A percentile compares a stretch with the other conserved stretches of the same genome.
These are phyloP conservation scores for Hanseniaspora sp. DNA, from an alignment of 1,139 yeast genomes.

Conservation along the genomic window DNA sequence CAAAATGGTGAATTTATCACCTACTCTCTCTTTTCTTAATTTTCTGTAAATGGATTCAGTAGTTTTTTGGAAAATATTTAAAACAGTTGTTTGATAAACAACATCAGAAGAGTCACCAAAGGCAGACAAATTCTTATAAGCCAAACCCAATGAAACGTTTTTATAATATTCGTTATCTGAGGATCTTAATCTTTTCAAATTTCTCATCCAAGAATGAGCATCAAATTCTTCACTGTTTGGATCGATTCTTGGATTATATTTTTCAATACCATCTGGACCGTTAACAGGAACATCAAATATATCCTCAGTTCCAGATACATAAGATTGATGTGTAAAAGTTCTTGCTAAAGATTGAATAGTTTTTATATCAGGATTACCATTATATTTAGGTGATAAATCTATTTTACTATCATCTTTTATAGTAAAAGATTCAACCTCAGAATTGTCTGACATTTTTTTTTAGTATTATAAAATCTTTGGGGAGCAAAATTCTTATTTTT, in stretches of 20 bases:
- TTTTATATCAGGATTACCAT: slow-evolving; percentile 8
- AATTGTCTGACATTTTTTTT: slow-evolving; percentile 8
- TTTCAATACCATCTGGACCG: slow-evolving; percentile 21
- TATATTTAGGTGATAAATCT: neutral
- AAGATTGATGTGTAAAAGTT: slow-evolving; percentile 9
- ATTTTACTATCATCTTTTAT: neutral
- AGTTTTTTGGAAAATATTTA: slow-evolving; percentile 36
- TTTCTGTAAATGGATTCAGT: slow-evolving; percentile 21
- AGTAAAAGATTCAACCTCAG: slow-evolving; percentile 14
- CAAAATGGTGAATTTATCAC: slow-evolving; percentile 42
- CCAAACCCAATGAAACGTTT: slow-evolving; percentile 53
- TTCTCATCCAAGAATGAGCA: slow-evolving; percentile 62
- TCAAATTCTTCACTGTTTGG: slow-evolving; percentile 48
- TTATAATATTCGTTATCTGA: slow-evolving; percentile 56
- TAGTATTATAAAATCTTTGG: too few species aligned
- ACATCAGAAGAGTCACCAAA: slow-evolving; percentile 68
- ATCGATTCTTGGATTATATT: slow-evolving; percentile 39
- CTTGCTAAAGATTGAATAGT: slow-evolving; percentile 14
- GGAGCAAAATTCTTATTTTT: too few species aligned
- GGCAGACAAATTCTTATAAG: slow-evolving; percentile 58
- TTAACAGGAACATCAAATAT: neutral
- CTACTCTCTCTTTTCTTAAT: slow-evolving; percentile 24
- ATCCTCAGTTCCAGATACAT: neutral
- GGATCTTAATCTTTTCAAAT: slow-evolving; percentile 45
- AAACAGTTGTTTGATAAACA: slow-evolving; percentile 66